phyloP scores from a whole-genome alignment of 495 filamentous ascomycete genomes.

The Neurospora sp. region DNA sequence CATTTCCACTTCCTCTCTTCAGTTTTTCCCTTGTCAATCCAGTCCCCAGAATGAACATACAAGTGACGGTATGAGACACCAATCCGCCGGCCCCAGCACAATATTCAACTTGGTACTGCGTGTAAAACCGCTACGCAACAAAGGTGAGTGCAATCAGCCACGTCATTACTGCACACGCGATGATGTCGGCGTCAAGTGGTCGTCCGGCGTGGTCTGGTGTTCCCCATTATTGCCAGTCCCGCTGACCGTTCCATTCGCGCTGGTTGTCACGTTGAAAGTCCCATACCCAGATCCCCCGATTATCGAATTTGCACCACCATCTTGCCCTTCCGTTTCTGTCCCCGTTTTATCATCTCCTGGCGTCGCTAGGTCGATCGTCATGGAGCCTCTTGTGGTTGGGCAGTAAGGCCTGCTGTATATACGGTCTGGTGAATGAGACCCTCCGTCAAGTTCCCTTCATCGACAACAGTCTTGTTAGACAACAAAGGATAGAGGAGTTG shows the following conservation, averaged over 20 bases:
- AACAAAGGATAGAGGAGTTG: too few species aligned
- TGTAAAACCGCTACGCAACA: slow-evolving; percentile 23
- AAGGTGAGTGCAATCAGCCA: slow-evolving; percentile 16
- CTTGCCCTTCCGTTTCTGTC: not conserved
- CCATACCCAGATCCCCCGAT: not conserved
- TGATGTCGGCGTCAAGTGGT: slow-evolving; percentile 18
- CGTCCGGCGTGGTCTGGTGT: slow-evolving; percentile 8
- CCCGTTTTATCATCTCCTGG: not conserved
- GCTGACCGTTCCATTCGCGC: too few species aligned
- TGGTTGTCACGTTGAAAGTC: too few species aligned
- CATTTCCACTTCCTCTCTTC: not conserved
- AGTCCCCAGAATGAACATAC: slow-evolving; percentile 4
- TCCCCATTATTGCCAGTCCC: not conserved
- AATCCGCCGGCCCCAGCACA: slow-evolving; percentile 17
- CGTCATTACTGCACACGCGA: slow-evolving; percentile 17
- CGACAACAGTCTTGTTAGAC: too few species aligned
- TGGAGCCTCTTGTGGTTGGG: not conserved
- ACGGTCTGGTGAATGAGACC: not conserved
- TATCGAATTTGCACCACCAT: not conserved
- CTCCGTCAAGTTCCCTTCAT: too few species aligned
- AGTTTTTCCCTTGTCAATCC: not conserved
- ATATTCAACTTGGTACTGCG: slow-evolving; percentile 14
- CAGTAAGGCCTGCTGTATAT: not conserved
- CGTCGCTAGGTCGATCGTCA: not conserved
- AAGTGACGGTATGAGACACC: slow-evolving; percentile 19